phyloP scores from a whole-genome alignment of 2,329 filamentous ascomycete genomes.

The Colletotrichum salicis region DNA sequence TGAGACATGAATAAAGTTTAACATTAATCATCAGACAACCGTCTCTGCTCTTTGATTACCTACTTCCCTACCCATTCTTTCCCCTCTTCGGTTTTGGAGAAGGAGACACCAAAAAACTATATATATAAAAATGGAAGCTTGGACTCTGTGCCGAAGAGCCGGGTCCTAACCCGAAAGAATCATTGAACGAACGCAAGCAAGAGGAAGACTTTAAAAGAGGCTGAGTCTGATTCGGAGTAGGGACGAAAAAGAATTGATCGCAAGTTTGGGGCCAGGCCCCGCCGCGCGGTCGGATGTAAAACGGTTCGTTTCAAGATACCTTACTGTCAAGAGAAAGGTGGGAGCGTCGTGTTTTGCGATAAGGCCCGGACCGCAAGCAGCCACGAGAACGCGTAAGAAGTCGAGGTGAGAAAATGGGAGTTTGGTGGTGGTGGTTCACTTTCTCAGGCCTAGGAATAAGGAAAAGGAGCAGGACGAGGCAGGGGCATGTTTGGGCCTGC shows the following conservation, averaged over 20 bases:
- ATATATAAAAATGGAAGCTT: not conserved
- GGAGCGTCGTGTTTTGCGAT: not conserved
- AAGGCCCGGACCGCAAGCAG: not conserved
- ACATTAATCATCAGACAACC: not conserved
- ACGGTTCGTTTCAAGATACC: constrained; percentile 2
- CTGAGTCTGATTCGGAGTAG: constrained; percentile 5
- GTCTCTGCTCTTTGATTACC: not conserved
- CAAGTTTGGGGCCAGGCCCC: not conserved
- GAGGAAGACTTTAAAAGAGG: not conserved
- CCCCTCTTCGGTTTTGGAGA: not conserved
- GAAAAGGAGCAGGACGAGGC: not conserved
- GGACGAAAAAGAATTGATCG: not conserved
- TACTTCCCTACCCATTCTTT: not conserved
- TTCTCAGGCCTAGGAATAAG: constrained; percentile 1
- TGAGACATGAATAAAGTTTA: not conserved
- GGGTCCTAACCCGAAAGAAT: not conserved
- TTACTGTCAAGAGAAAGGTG: not conserved
- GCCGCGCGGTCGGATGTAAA: not conserved
- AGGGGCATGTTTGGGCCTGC: constrained; percentile 31
- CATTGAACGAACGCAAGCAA: not conserved
- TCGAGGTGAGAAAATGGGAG: not conserved
- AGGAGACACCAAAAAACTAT: not conserved
- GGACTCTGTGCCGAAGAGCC: constrained; percentile 10
- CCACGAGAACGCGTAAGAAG: constrained; percentile 6
- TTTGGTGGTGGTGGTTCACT: not conserved